Evolutionary conservation across 2,329 filamentous ascomycete species (phyloP).

Genomic region (Dothideomycetes sp.): DNA sequence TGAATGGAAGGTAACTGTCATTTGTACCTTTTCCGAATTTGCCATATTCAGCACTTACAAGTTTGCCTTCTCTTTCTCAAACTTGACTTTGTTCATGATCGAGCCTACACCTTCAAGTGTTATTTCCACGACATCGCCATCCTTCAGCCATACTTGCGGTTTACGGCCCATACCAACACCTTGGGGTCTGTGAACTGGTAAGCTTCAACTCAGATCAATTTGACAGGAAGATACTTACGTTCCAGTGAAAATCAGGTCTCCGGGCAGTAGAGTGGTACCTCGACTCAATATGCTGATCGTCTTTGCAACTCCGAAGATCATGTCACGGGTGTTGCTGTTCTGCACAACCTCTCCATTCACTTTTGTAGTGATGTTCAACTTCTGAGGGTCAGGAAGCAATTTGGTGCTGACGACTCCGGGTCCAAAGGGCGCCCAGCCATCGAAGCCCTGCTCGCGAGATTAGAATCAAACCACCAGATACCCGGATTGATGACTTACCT

Average conservation of each 20-base stretch:
- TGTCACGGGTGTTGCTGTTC: conserved; percentile 49
- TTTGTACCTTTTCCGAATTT: no score
- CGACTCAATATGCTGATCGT: conserved; percentile 52
- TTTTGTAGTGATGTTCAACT: conserved; percentile 47
- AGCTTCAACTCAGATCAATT: background rate
- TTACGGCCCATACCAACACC: conserved; percentile 63
- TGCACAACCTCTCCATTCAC: conserved; percentile 52
- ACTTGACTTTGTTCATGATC: conserved; percentile 36
- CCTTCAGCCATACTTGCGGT: conserved; percentile 58
- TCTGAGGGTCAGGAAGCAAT: conserved; percentile 50
- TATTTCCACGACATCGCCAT: conserved; percentile 63
- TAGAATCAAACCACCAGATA: no score
- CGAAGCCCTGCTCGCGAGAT: no score
- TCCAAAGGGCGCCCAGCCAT: conserved; percentile 65
- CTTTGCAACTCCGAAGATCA: conserved; percentile 55
- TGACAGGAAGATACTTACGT: conserved; percentile 30
- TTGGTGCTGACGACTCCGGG: conserved; percentile 57
- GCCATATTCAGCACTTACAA: conserved; percentile 27
- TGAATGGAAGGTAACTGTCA: no score
- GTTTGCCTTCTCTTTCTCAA: conserved; percentile 33
- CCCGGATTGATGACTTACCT: no score
- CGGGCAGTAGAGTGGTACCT: conserved; percentile 54
- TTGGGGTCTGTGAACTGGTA: conserved; percentile 41
- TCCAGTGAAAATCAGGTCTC: conserved; percentile 58
- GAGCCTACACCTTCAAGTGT: conserved; percentile 56